Conservation (phyloP, 345 rosid species). For the Balakata baccata region DNA sequence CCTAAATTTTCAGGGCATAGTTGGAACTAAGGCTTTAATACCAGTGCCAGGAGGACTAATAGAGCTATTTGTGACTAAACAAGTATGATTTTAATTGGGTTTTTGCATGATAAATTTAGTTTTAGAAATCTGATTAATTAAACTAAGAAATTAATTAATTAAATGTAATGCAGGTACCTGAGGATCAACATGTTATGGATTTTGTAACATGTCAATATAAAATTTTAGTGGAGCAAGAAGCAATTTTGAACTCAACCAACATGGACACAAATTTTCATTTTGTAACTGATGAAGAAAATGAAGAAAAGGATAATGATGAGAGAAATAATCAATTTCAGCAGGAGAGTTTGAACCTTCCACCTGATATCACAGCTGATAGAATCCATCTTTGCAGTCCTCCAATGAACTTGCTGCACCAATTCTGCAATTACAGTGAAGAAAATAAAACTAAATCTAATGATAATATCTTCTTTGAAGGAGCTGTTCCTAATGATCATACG, state of each 20-base stretch:
- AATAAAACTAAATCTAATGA: conserved; percentile 24
- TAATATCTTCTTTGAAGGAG: conserved; percentile 34
- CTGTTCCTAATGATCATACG: too few species aligned
- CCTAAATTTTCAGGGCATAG: conserved; percentile 44
- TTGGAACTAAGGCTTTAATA: conserved; percentile 76
- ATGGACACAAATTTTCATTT: conserved; percentile 26
- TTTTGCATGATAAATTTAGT: background rate
- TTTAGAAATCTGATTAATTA: background rate
- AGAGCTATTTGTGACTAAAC: conserved; percentile 72
- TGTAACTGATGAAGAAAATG: conserved; percentile 22
- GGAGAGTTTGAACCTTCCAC: conserved; percentile 40
- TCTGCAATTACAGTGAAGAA: conserved; percentile 27
- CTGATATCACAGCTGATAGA: conserved; percentile 40
- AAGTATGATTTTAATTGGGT: conserved; percentile 35
- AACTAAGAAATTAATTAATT: too few species aligned
- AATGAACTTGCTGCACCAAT: conserved; percentile 48
- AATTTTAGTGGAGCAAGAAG: conserved; percentile 45
- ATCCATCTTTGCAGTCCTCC: conserved; percentile 36
- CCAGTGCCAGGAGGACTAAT: conserved; percentile 76
- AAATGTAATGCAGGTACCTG: conserved; percentile 46
- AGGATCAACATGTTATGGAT: conserved; percentile 64
- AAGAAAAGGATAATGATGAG: conserved; percentile 23
- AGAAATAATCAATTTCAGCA: conserved; percentile 31
- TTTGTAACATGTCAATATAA: conserved; percentile 56
- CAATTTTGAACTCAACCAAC: conserved; percentile 21